Conservation (phyloP, 768 basidiomycete species). For the Leccinum subgranulosum region DNA sequence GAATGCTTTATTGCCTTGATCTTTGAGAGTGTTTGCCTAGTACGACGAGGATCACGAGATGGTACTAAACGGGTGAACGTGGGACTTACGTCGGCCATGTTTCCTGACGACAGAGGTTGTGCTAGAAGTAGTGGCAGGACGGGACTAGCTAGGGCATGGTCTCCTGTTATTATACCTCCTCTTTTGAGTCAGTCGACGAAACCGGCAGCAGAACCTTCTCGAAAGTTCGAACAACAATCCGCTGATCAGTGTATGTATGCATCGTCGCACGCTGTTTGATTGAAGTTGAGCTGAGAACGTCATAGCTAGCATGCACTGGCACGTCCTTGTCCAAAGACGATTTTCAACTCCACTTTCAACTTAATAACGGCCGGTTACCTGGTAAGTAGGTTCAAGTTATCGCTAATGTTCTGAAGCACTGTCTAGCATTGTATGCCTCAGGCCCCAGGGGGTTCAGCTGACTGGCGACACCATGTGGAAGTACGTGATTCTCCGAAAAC, state of each 20-base stretch:
- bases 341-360: not conserved
- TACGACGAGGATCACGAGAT: slow-evolving; percentile 18
- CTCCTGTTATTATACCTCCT: slow-evolving; percentile 18
- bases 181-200: not conserved
- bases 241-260: no score
- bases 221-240: slow-evolving; percentile 22
- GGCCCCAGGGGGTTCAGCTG: not conserved
- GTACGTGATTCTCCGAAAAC: slow-evolving; percentile 1
- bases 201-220: slow-evolving; percentile 27
- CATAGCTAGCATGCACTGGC: no score
- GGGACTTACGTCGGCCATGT: slow-evolving; percentile 36
- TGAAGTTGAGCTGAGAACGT: not conserved
- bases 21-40: slow-evolving; percentile 69
- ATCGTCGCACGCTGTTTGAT: not conserved
- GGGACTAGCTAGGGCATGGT: not conserved
- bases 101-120: not conserved
- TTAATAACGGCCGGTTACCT: no score
- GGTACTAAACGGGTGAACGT: not conserved
- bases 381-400: no score
- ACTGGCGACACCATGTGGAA: not conserved
- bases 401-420: not conserved
- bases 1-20: slow-evolving; percentile 94
- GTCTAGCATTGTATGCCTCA: not conserved
- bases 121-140: not conserved
- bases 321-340: not conserved